phyloP scores from a whole-genome alignment of 2,329 filamentous ascomycete species.

The Escovopsis sp. region DNA sequence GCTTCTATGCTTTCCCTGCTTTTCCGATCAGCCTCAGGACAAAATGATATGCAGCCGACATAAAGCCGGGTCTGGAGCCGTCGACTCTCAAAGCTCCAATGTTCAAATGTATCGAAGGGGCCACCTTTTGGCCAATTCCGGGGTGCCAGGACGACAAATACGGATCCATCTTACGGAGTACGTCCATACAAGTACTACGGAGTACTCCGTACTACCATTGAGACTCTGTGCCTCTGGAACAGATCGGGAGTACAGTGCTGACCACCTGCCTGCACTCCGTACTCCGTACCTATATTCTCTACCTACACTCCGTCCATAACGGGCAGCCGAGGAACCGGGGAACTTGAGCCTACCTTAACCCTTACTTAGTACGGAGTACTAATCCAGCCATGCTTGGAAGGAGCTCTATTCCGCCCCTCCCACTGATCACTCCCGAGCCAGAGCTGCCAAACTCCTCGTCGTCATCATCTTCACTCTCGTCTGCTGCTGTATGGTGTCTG shows the following conservation, averaged over 20 bases:
- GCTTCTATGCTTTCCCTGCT: too few species aligned
- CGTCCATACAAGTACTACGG: not conserved
- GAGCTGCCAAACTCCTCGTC: not conserved
- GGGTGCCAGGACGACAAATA: too few species aligned
- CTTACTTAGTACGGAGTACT: not conserved
- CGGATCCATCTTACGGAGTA: not conserved
- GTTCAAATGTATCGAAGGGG: not conserved
- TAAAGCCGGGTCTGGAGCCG: constrained; percentile 1
- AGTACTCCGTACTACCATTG: too few species aligned
- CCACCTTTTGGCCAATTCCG: too few species aligned
- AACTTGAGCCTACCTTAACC: not conserved
- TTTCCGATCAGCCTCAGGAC: not conserved
- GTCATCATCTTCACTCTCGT: not conserved
- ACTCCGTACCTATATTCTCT: too few species aligned
- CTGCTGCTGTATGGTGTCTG: not conserved
- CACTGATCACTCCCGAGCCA: not conserved
- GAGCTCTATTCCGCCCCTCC: not conserved
- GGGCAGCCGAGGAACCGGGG: too few species aligned
- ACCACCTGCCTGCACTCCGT: too few species aligned
- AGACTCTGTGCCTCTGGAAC: too few species aligned
- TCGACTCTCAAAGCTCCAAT: not conserved
- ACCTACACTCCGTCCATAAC: too few species aligned
- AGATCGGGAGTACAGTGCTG: too few species aligned
- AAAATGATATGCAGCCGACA: not conserved
- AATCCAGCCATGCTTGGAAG: not conserved